Percentiles rank a stretch among this genome's conserved stretches.
phyloP scores from a whole-genome alignment of 768 basidiomycete species.

The Auricularia cornea region DNA sequence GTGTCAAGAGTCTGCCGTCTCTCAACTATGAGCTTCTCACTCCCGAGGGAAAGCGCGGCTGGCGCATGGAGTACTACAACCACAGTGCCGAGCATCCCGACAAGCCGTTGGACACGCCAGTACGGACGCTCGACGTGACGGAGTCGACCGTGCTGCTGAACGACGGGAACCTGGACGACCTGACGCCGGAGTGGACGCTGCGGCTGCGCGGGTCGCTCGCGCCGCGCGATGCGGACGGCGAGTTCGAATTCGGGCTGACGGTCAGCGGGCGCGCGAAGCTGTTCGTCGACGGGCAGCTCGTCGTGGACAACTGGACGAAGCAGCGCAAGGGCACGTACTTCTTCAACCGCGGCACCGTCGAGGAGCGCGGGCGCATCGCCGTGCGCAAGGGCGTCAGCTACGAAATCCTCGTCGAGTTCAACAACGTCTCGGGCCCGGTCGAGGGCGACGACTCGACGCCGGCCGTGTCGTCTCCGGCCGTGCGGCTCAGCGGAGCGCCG shows the following conservation, averaged over 20 bases:
- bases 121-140: no score
- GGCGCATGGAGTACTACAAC: conserved; percentile 56
- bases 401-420: no score
- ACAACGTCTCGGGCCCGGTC: no score
- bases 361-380: no score
- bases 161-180: conserved; percentile 53
- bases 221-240: conserved; percentile 27
- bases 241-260: conserved; percentile 16
- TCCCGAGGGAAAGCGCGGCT: conserved; percentile 46
- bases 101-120: conserved; percentile 30
- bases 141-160: conserved; percentile 60
- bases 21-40: conserved; percentile 52
- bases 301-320: no score
- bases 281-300: no score
- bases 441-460: no score
- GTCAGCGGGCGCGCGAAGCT: no score
- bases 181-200: conserved; percentile 47
- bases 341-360: no score
- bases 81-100: conserved; percentile 26
- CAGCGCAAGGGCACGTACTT: no score
- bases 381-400: no score
- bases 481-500: conserved; percentile 68
- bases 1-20: conserved; percentile 63
- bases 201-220: conserved; percentile 44
- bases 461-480: no score